These are phyloP conservation scores for Chara braunii DNA, from an alignment of 139 green algal species.

Conservation along the genomic window DNA sequence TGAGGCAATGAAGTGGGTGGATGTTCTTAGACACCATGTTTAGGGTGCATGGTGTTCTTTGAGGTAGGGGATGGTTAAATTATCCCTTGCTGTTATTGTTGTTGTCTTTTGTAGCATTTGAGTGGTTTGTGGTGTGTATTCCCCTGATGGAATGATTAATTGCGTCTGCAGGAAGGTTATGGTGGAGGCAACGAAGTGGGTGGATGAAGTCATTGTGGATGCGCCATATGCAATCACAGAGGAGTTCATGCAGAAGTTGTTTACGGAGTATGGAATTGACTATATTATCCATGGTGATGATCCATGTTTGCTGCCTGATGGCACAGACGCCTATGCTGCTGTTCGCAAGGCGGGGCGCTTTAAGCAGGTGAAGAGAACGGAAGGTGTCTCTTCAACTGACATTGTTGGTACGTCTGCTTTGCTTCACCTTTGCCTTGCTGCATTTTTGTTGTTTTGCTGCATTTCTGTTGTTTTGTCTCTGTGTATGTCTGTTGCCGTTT, in stretches of 20 bases:
- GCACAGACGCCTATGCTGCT: slow-evolving; percentile 91
- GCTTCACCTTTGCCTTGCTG: not conserved
- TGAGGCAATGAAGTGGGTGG: too few relatives aligned
- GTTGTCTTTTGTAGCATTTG: too few relatives aligned
- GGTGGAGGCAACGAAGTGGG: slow-evolving; percentile 92
- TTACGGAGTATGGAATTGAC: slow-evolving; percentile 88
- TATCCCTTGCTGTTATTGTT: too few relatives aligned
- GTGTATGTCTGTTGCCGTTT: too few relatives aligned
- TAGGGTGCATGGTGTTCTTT: too few relatives aligned
- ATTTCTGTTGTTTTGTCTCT: not conserved
- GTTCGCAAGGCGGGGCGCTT: slow-evolving; percentile 86
- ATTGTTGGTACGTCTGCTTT: slow-evolving; percentile 71
- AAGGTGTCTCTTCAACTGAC: slow-evolving; percentile 95
- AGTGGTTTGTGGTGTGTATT: too few relatives aligned
- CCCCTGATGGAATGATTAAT: not conserved
- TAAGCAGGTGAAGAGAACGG: slow-evolving; percentile 87
- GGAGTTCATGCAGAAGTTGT: slow-evolving; percentile 86
- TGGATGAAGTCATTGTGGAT: slow-evolving; percentile 90
- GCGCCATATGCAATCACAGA: slow-evolving; percentile 91
- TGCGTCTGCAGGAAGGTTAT: slow-evolving; percentile 46
- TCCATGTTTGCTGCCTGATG: slow-evolving; percentile 94
- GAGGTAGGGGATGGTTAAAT: too few relatives aligned
- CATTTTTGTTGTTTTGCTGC: not conserved
- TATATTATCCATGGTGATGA: slow-evolving; percentile 98
- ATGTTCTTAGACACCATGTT: too few relatives aligned